A percentile compares a stretch with the other conserved stretches of the same genome.
Conservation (phyloP, 2,329 filamentous ascomycete genomes). For the Rhinocladiella similis region DNA sequence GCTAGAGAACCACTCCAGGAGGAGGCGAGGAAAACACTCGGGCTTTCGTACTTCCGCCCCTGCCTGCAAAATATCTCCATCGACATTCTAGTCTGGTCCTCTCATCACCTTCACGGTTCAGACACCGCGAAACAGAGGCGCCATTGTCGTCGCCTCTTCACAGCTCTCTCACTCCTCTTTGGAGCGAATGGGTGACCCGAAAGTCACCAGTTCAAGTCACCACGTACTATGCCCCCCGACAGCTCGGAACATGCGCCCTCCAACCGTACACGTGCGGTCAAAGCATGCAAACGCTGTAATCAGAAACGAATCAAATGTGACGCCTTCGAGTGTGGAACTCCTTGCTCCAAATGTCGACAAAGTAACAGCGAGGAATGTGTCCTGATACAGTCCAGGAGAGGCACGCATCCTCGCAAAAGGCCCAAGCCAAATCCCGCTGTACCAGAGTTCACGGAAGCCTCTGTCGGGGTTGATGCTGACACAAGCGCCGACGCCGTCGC, state of each 20-base stretch:
- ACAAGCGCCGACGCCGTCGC: neutral
- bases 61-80: neutral
- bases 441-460: neutral
- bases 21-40: conserved; percentile 4
- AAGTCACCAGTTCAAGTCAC: neutral
- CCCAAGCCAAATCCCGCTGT: conserved; percentile 4
- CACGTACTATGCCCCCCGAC: neutral
- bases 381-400: conserved; percentile 7
- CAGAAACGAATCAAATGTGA: conserved; percentile 14
- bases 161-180: no score
- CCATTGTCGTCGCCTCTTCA: no score
- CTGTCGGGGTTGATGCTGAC: conserved; percentile 3
- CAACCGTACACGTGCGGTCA: conserved; percentile 6
- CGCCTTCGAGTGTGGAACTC: conserved; percentile 7
- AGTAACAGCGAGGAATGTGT: conserved; percentile 10
- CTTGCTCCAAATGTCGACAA: conserved; percentile 9
- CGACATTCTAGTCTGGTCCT: no score
- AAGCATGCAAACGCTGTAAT: conserved; percentile 10
- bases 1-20: neutral
- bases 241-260: neutral
- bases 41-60: neutral
- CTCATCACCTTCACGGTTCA: no score
- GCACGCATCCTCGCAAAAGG: conserved; percentile 10
- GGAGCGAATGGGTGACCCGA: no score
- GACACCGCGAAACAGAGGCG: no score